Percentiles rank a stretch among this genome's conserved stretches.
phyloP scores from a whole-genome alignment of 2,329 filamentous ascomycete genomes.

The Verticillium isaacii region DNA sequence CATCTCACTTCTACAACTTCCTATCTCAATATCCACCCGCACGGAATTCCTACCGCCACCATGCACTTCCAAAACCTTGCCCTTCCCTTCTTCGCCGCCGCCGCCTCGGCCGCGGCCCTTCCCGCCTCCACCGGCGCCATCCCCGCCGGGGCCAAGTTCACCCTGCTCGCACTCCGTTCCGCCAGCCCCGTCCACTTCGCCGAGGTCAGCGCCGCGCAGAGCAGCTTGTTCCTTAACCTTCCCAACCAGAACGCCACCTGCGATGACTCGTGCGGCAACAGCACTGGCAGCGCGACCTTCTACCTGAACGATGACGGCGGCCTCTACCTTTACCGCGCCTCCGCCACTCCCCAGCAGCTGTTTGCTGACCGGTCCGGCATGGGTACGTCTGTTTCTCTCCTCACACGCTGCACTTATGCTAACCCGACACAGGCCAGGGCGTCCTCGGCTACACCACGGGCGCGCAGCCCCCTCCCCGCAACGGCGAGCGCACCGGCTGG shows the following conservation, averaged over 20 bases:
- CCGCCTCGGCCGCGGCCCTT: constrained; percentile 13
- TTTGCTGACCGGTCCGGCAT: constrained; percentile 54
- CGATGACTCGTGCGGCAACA: constrained; percentile 26
- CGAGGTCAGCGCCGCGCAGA: constrained; percentile 36
- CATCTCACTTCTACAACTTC: neutral
- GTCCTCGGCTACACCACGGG: constrained; percentile 47
- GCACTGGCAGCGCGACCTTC: constrained; percentile 41
- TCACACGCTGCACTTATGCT: neutral
- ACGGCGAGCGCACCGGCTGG: constrained; percentile 44
- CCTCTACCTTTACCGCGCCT: constrained; percentile 43
- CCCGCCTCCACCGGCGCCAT: neutral
- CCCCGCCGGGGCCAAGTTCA: neutral
- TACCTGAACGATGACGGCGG: constrained; percentile 37
- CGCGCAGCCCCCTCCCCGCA: constrained; percentile 28
- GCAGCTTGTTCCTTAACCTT: constrained; percentile 38
- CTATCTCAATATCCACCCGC: neutral
- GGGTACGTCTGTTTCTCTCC: constrained; percentile 32
- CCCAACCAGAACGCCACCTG: constrained; percentile 44
- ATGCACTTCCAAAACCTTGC: constrained; percentile 17
- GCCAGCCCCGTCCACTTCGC: constrained; percentile 43
- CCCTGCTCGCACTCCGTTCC: constrained; percentile 39
- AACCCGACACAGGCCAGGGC: constrained; percentile 39
- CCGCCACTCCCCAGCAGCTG: constrained; percentile 39
- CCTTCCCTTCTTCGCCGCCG: constrained; percentile 21
- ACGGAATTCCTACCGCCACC: neutral